A percentile compares a stretch with the other conserved stretches of the same genome.
These are phyloP conservation scores for Allium sativum DNA, from an alignment of 106 monocot genomes.

Conservation along the genomic window DNA sequence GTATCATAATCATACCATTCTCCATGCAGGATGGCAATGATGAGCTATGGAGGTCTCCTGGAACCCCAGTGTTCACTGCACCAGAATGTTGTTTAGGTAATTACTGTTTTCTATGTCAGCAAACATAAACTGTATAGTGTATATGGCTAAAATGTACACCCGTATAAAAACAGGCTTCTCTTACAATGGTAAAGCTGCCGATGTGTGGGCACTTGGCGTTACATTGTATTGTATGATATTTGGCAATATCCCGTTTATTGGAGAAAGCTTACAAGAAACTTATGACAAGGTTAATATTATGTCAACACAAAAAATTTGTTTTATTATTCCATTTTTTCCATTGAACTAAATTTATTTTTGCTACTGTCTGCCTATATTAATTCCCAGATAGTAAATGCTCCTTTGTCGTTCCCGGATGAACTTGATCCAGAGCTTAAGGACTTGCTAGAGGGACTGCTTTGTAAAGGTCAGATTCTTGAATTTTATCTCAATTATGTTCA, in stretches of 20 bases:
- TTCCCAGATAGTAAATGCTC: conserved; percentile 33
- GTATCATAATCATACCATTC: background rate
- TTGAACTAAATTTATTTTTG: background rate
- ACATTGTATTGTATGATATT: conserved; percentile 58
- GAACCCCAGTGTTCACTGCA: conserved; percentile 94
- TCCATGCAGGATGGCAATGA: conserved; percentile 71
- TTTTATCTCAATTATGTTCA: too few relatives aligned
- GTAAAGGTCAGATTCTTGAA: conserved; percentile 27
- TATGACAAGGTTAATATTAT: conserved; percentile 47
- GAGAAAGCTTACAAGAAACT: conserved; percentile 46
- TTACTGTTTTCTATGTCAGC: background rate
- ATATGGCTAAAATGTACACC: background rate
- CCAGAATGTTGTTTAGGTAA: conserved; percentile 90
- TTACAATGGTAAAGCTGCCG: conserved; percentile 56
- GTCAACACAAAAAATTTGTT: too few relatives aligned
- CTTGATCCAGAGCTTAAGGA: conserved; percentile 33
- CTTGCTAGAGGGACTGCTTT: conserved; percentile 39
- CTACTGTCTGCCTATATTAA: background rate
- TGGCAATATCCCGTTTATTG: conserved; percentile 47
- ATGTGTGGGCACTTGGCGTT: conserved; percentile 59
- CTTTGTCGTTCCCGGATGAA: conserved; percentile 28
- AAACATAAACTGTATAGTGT: background rate
- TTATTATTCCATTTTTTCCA: too few relatives aligned
- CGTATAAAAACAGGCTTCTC: conserved; percentile 12
- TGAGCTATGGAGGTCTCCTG: conserved; percentile 74